Percentiles rank a stretch among this genome's conserved stretches.
These are phyloP conservation scores for Cryphonectria carpinicola DNA, from an alignment of 2,329 filamentous ascomycete genomes.

Conservation along the genomic window DNA sequence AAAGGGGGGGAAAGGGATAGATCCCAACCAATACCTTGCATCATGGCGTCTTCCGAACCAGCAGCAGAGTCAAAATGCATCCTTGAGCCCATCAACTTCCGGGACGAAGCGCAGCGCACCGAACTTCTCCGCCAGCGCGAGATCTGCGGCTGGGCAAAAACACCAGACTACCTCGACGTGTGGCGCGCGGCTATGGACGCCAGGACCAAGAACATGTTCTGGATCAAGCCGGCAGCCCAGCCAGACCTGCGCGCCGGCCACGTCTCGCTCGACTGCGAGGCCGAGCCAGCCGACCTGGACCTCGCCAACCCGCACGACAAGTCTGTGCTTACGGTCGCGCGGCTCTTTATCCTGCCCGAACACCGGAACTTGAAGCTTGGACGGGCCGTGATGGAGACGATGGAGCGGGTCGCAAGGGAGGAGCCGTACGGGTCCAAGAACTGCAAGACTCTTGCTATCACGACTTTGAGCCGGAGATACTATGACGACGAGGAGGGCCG, in stretches of 20 bases:
- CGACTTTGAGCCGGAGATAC: conserved; percentile 27
- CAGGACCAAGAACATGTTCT: conserved; percentile 20
- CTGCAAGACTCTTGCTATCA: conserved; percentile 26
- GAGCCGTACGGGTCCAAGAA: conserved; percentile 30
- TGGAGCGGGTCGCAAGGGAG: conserved; percentile 24
- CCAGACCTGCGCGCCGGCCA: conserved; percentile 21
- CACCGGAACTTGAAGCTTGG: conserved; percentile 26
- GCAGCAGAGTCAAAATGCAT: conserved; percentile 14
- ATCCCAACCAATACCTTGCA: not conserved
- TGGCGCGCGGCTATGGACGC: conserved; percentile 21
- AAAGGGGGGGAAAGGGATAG: too few species aligned
- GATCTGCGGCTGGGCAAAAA: conserved; percentile 27
- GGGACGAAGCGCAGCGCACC: conserved; percentile 24
- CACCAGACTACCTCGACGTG: conserved; percentile 2
- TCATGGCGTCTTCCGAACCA: not conserved
- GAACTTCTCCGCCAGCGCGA: conserved; percentile 29
- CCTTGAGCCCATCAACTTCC: conserved; percentile 26
- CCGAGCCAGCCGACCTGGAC: conserved; percentile 19
- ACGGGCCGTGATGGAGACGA: conserved; percentile 21
- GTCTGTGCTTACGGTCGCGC: conserved; percentile 17
- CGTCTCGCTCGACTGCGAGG: conserved; percentile 24
- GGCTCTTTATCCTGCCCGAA: conserved; percentile 30
- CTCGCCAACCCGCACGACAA: conserved; percentile 24
- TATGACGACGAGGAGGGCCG: conserved; percentile 28
- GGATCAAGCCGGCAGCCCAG: conserved; percentile 21